Conservation (phyloP, 1,284 basidiomycete genomes). For the Phenoliferia sp. region DNA sequence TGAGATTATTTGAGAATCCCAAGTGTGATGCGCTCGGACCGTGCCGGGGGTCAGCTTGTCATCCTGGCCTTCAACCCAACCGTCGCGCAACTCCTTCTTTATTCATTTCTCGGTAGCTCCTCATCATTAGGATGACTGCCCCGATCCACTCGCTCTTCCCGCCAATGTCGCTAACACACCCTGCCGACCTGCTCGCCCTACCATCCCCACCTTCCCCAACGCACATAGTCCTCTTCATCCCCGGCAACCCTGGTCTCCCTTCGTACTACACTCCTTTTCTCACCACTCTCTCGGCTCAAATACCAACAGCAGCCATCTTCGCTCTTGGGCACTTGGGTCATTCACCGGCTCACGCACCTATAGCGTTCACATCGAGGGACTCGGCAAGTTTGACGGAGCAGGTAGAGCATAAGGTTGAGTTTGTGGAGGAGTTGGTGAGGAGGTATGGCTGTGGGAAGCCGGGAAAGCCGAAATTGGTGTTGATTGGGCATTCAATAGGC, state of each 20-base stretch:
- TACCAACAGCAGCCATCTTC: conserved; percentile 14
- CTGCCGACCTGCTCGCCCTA: not conserved
- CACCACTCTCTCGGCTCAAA: not conserved
- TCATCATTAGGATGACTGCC: too few species aligned
- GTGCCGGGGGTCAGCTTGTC: too few species aligned
- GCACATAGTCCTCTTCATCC: conserved; percentile 24
- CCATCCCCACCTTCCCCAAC: not conserved
- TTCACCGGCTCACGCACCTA: conserved; percentile 1
- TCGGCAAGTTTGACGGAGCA: conserved; percentile 21
- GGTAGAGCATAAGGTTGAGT: conserved; percentile 27
- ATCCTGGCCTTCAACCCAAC: too few species aligned
- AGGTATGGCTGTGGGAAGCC: not conserved
- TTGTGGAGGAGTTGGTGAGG: conserved; percentile 16
- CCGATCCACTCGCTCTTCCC: too few species aligned
- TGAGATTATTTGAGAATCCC: too few species aligned
- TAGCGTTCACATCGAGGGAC: conserved; percentile 1
- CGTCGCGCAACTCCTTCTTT: too few species aligned
- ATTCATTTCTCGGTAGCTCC: too few species aligned
- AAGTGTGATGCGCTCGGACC: too few species aligned
- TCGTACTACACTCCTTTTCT: conserved; percentile 24
- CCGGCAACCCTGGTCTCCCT: conserved; percentile 29
- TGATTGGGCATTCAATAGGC: conserved; percentile 31
- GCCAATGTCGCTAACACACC: not conserved
- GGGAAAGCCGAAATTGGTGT: conserved; percentile 10
- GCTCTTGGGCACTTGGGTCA: conserved; percentile 27